Evolutionary conservation across 1,284 basidiomycete genomes (phyloP).

Genomic region (Malassezia vespertilionis): DNA sequence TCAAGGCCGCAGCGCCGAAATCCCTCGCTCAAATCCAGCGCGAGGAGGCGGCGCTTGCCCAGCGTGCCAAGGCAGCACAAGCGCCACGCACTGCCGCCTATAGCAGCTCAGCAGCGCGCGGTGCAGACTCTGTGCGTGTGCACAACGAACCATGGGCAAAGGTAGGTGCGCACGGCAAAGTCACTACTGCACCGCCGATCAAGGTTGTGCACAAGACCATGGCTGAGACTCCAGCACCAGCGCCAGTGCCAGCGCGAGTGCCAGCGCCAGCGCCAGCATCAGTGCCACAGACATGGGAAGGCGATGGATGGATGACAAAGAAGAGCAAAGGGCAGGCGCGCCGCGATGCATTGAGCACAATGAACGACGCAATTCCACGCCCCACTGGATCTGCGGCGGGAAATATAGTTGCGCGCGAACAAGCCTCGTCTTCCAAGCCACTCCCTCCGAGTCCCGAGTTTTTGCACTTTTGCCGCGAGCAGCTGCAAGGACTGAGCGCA

Average conservation of each 20-base stretch:
- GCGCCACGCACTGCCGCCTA: conserved; percentile 52
- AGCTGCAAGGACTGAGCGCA: conserved; percentile 64
- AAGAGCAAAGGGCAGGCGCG: conserved; percentile 12
- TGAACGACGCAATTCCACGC: conserved; percentile 16
- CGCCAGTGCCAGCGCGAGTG: conserved; percentile 1
- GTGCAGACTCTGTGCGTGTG: background rate
- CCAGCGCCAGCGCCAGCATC: conserved; percentile 1
- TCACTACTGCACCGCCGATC: no score
- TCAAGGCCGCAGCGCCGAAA: conserved; percentile 58
- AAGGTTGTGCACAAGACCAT: background rate
- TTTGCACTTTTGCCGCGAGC: conserved; percentile 77
- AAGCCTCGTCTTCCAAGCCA: background rate
- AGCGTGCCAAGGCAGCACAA: conserved; percentile 47
- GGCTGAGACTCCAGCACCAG: background rate
- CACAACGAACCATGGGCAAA: conserved; percentile 8
- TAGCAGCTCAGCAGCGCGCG: conserved; percentile 47
- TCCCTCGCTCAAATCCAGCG: conserved; percentile 98
- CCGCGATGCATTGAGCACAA: conserved; percentile 14
- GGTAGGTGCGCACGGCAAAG: conserved; percentile 5
- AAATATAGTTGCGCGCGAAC: background rate
- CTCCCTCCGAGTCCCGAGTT: conserved; percentile 58
- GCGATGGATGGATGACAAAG: conserved; percentile 15
- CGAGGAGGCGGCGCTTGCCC: conserved; percentile 61
- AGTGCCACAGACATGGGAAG: conserved; percentile 2
- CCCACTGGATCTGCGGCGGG: conserved; percentile 6